A percentile compares a stretch with the other conserved stretches of the same genome.
Evolutionary conservation across 2,329 filamentous ascomycete genomes (phyloP).

Genomic region (Aureobasidium sp.): DNA sequence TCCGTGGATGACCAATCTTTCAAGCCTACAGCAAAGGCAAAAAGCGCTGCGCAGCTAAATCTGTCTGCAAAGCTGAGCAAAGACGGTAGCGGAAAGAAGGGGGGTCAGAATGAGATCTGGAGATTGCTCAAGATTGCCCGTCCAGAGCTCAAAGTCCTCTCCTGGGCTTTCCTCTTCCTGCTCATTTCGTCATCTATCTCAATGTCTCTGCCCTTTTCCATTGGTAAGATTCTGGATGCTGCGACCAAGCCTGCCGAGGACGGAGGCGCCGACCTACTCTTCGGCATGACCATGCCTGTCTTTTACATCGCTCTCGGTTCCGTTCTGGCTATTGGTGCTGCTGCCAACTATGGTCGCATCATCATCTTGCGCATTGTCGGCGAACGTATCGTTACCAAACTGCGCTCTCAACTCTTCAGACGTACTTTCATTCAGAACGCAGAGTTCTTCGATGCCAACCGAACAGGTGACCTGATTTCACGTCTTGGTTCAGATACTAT

Average conservation of each 20-base stretch:
- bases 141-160: conserved; percentile 72
- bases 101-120: conserved; percentile 69
- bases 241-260: conserved; percentile 64
- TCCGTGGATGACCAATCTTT: conserved; percentile 54
- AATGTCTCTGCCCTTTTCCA: conserved; percentile 94
- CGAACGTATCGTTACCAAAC: conserved; percentile 82
- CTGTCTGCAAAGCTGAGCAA: conserved; percentile 80
- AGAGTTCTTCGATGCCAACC: conserved; percentile 97
- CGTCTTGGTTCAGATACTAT: conserved; percentile 93
- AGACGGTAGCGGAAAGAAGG: conserved; percentile 51
- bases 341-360: conserved; percentile 88
- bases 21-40: conserved; percentile 70
- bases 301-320: conserved; percentile 74
- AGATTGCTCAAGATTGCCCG: conserved; percentile 81
- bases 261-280: conserved; percentile 62
- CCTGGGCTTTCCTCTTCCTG: conserved; percentile 74
- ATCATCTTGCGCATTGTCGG: conserved; percentile 89
- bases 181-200: conserved; percentile 86
- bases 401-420: conserved; percentile 83
- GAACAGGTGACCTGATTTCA: conserved; percentile 92
- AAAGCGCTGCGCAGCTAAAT: conserved; percentile 81
- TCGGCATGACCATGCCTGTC: conserved; percentile 75
- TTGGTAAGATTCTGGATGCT: conserved; percentile 89
- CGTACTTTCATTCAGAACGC: conserved; percentile 95
- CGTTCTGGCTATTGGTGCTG: conserved; percentile 73